A percentile compares a stretch with the other conserved stretches of the same genome.
phyloP scores from a whole-genome alignment of 352 stramenopile species.

The Phytophthora europaea region DNA sequence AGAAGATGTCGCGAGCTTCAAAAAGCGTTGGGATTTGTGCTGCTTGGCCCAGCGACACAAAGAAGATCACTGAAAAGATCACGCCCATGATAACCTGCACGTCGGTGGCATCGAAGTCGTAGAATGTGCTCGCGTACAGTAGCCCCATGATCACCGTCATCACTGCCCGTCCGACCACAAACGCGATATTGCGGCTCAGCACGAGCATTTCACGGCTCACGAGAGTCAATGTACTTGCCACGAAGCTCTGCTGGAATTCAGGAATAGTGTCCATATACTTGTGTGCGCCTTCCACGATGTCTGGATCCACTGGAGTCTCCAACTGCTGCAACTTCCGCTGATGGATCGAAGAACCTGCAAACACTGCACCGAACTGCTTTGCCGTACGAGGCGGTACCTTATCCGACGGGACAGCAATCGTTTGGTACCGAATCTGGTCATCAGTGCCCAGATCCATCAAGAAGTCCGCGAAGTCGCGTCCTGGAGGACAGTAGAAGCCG shows the following conservation, averaged over 20 bases:
- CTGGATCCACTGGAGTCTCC: constrained; percentile 24
- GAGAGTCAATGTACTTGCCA: constrained; percentile 40
- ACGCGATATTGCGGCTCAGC: constrained; percentile 49
- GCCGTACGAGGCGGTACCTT: constrained; percentile 28
- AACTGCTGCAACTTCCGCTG: constrained; percentile 27
- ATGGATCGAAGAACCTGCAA: constrained; percentile 35
- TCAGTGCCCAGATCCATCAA: constrained; percentile 56
- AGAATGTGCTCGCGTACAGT: constrained; percentile 57
- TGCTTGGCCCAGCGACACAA: constrained; percentile 75
- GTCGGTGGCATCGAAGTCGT: constrained; percentile 48
- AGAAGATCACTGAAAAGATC: constrained; percentile 86
- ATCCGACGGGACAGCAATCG: not conserved
- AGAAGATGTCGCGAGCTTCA: constrained; percentile 68
- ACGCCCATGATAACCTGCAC: constrained; percentile 72
- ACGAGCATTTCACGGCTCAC: constrained; percentile 66
- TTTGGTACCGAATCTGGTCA: constrained; percentile 52
- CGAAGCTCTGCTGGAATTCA: constrained; percentile 46
- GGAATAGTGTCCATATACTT: constrained; percentile 81
- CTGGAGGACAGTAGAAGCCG: constrained; percentile 49
- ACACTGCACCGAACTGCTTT: constrained; percentile 44
- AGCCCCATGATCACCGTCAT: constrained; percentile 58
- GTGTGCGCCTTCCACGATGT: constrained; percentile 49
- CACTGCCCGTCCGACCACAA: constrained; percentile 50
- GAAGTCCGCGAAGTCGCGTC: constrained; percentile 58
- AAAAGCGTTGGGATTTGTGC: constrained; percentile 83